phyloP scores from a whole-genome alignment of 331 rosid genomes.

The Malus hybrid region DNA sequence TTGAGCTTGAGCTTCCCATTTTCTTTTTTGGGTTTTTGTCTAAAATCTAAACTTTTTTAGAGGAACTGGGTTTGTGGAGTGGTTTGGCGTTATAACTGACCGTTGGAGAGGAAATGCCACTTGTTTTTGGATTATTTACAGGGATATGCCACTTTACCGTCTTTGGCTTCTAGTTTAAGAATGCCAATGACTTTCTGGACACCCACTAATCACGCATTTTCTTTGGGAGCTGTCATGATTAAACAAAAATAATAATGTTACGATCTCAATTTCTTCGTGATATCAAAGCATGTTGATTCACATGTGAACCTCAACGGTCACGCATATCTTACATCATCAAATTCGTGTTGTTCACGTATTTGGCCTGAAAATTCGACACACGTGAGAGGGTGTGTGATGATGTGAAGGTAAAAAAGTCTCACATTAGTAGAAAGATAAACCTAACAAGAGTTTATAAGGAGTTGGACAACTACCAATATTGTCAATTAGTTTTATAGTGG shows the following conservation, averaged over 20 bases:
- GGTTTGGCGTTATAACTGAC: conserved; percentile 17
- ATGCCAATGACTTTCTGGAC: conserved; percentile 25
- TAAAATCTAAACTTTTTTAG: not conserved
- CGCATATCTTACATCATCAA: fast-evolving
- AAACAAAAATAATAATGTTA: too few relatives aligned
- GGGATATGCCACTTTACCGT: conserved; percentile 32
- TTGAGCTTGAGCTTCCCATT: conserved; percentile 25
- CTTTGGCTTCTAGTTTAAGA: conserved; percentile 17
- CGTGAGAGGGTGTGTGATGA: too few relatives aligned
- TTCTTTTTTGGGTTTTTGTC: not conserved
- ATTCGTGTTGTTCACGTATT: too few relatives aligned
- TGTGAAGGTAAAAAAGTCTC: too few relatives aligned
- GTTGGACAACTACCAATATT: too few relatives aligned
- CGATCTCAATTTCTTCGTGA: too few relatives aligned
- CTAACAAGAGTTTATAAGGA: too few relatives aligned
- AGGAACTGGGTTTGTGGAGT: not conserved
- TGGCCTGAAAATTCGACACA: too few relatives aligned
- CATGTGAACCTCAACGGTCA: too few relatives aligned
- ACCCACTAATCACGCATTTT: conserved; percentile 21
- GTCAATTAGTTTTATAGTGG: too few relatives aligned
- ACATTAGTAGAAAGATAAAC: too few relatives aligned
- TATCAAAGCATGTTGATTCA: too few relatives aligned
- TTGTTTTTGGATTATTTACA: conserved; percentile 19
- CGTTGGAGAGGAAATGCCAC: conserved; percentile 17
- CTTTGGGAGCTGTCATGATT: not conserved